phyloP scores from a whole-genome alignment of 345 rosid species.

The Rubroshorea leprosula region DNA sequence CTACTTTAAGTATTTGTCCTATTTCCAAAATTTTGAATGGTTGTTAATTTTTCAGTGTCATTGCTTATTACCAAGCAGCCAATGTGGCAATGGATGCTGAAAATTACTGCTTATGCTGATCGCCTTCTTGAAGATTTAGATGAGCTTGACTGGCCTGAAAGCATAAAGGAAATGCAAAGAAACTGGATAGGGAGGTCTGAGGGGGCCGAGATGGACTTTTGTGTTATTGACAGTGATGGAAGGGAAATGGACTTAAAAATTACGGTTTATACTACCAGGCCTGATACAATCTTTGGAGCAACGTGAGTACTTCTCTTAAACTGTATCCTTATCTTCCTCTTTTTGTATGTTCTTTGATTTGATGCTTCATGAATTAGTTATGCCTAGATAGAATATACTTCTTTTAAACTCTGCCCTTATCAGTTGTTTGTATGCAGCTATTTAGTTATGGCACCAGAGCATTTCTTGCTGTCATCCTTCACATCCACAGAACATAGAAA shows the following conservation, averaged over 20 bases:
- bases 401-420: constrained; percentile 6
- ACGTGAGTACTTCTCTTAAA: constrained; percentile 49
- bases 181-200: constrained; percentile 96
- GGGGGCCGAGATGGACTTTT: constrained; percentile 74
- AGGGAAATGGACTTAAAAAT: constrained; percentile 47
- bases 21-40: constrained; percentile 12
- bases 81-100: constrained; percentile 99
- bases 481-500: constrained; percentile 44
- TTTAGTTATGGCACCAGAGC: constrained; percentile 92
- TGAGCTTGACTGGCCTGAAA: constrained; percentile 94
- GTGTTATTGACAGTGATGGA: constrained; percentile 48
- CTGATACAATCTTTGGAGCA: constrained; percentile 92
- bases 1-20: constrained; percentile 18
- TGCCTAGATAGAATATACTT: no score
- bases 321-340: not conserved
- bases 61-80: constrained; percentile 99
- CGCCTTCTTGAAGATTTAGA: constrained; percentile 89
- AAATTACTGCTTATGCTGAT: constrained; percentile 90
- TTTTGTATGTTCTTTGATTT: not conserved
- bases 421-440: constrained; percentile 43
- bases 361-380: not conserved
- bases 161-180: constrained; percentile 86
- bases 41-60: constrained; percentile 84
- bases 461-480: constrained; percentile 49
- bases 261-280: constrained; percentile 78